These are phyloP conservation scores for Lycium barbarum DNA, from an alignment of 257 asterid species.

Conservation along the genomic window DNA sequence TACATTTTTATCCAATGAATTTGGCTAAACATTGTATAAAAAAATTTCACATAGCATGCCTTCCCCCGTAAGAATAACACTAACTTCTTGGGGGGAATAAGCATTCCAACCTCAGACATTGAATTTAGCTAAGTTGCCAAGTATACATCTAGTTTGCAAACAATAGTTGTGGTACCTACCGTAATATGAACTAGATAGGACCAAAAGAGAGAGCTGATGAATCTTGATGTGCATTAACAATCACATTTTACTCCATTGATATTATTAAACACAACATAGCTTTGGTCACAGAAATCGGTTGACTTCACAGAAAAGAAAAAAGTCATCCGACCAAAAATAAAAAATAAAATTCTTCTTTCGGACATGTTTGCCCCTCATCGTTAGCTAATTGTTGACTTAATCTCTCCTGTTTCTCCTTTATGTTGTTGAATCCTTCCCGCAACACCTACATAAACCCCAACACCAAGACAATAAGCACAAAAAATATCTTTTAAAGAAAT, in stretches of 20 bases:
- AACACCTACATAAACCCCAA: constrained; percentile 29
- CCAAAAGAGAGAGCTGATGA: not conserved
- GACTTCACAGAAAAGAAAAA: not conserved
- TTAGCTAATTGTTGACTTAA: not conserved
- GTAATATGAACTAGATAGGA: no score
- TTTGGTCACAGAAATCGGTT: not conserved
- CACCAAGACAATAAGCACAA: constrained; percentile 10
- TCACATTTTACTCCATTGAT: constrained; percentile 3
- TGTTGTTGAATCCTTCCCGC: constrained; percentile 28
- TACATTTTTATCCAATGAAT: no score
- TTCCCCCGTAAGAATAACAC: not conserved
- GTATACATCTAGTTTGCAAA: not conserved
- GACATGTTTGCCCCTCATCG: not conserved
- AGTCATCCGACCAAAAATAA: not conserved
- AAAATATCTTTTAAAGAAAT: not conserved
- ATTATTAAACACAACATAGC: not conserved
- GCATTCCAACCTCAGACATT: not conserved
- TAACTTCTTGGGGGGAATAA: not conserved
- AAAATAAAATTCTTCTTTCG: not conserved
- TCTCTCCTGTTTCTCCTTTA: not conserved
- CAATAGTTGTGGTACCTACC: no score
- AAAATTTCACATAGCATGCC: no score
- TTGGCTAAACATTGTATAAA: no score
- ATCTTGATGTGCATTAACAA: not conserved
- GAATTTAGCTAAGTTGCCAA: not conserved